phyloP scores from a whole-genome alignment of 495 filamentous ascomycete genomes.

The Aspergillus avenaceus region DNA sequence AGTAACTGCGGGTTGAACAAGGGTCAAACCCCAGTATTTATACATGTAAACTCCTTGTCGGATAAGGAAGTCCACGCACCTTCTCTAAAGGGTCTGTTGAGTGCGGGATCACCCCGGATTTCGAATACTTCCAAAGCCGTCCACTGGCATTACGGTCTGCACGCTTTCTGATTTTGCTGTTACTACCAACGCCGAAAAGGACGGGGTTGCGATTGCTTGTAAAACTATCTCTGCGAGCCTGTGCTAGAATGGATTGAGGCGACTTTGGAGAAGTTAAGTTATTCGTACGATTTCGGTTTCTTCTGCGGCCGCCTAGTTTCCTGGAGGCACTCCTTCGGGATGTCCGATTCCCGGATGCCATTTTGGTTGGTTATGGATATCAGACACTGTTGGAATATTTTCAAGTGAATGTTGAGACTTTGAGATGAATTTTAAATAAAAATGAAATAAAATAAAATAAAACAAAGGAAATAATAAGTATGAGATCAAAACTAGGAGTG shows the following conservation, averaged over 20 bases:
- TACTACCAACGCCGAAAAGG: neutral
- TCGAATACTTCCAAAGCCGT: constrained; percentile 9
- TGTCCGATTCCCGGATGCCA: neutral
- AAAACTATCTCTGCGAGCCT: constrained; percentile 4
- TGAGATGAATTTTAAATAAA: too few relatives aligned
- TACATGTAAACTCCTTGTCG: neutral
- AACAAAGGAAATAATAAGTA: too few relatives aligned
- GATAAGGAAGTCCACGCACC: constrained; percentile 6
- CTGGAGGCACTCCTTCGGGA: constrained; percentile 2
- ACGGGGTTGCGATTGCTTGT: constrained; percentile 1
- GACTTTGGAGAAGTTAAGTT: constrained; percentile 6
- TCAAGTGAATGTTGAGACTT: too few relatives aligned
- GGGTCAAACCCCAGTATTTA: neutral
- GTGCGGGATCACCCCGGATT: constrained; percentile 6
- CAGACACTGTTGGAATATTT: too few relatives aligned
- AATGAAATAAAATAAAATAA: too few relatives aligned
- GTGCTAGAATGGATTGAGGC: constrained; percentile 6
- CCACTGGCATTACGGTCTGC: neutral
- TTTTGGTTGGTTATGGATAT: neutral
- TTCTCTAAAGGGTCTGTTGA: constrained; percentile 18
- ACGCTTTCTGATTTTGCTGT: neutral
- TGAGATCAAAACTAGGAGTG: too few relatives aligned
- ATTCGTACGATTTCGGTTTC: neutral
- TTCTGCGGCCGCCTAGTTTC: neutral
- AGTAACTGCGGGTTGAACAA: constrained; percentile 8